Base-by-base conservation (phyloP, 352 stramenopile genomes). In the Pythium insidiosum region DNA sequence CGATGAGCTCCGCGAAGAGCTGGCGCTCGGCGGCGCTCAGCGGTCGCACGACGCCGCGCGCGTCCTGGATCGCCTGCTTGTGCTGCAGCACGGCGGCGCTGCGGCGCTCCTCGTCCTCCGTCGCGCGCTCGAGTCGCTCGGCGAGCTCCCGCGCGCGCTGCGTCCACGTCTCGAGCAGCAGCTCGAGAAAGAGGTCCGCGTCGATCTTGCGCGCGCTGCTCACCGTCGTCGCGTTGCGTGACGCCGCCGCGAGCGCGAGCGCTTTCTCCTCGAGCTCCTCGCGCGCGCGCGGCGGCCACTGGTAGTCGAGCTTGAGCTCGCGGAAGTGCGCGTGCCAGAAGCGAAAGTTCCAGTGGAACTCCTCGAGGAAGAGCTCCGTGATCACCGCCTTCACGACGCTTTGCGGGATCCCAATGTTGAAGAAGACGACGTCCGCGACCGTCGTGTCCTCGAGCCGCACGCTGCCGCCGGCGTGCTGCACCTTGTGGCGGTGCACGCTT, bases 341-440 rank as follows among this genome's bases (percentile, higher is more conserved):
- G 37, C 74, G 57, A 33, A 88, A 84, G 43, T 83, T 79, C 78
- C 78, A 91, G 54, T 79, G 86, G 47, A 68, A 82, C 22, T 88
- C 78, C 16, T 86, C 63, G 35, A 65, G 54, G 21, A 91, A 91
- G 38, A 91, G 67, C 44, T 88, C 75, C 1, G 38, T 30, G 25
- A 88, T 66, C 2, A 91, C 65, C 25, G 63, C 56, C 15, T 77
- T 56, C 3, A 70, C 76, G 26, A 77, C 65, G 5, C 69, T 58
- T 36, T 84, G 69, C 19, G 73, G 41, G 24, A 86, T 56, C 12
- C 70, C 73, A 20, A 86, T 68, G 48, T 81, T 83, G 51, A 84
- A 66, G 53, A 88, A 88, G 36, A 91, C 73, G 9, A 87, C 56
- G 21, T 76, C 63, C 4, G 59, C 58, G 2, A 57, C 24, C 16